Conservation (phyloP, 257 asterid genomes). For the Prunella vulgaris region DNA sequence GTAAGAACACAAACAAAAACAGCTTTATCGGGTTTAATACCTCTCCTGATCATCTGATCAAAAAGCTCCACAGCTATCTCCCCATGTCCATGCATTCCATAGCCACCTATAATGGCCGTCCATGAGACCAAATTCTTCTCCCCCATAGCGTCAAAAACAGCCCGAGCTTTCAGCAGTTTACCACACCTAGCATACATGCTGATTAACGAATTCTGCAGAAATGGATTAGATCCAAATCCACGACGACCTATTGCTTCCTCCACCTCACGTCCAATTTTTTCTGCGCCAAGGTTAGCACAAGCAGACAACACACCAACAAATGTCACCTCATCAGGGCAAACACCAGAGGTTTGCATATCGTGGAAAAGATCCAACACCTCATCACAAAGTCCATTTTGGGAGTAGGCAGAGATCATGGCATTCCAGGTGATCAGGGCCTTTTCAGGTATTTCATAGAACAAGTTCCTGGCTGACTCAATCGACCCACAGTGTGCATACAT, state of each 20-base stretch:
- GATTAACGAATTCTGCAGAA: constrained; percentile 66
- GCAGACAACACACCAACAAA: constrained; percentile 75
- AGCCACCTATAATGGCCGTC: constrained; percentile 87
- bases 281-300: constrained; percentile 83
- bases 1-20: constrained; percentile 65
- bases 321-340: constrained; percentile 72
- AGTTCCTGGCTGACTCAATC: constrained; percentile 43
- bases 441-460: constrained; percentile 48
- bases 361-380: constrained; percentile 64
- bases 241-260: constrained; percentile 42
- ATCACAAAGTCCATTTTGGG: constrained; percentile 70
- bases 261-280: constrained; percentile 54
- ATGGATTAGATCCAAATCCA: constrained; percentile 46
- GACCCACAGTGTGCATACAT: constrained; percentile 76
- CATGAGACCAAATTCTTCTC: constrained; percentile 77
- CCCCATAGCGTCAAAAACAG: constrained; percentile 52
- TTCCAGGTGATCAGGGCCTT: constrained; percentile 87
- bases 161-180: constrained; percentile 56
- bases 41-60: constrained; percentile 56
- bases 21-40: constrained; percentile 60
- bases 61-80: constrained; percentile 61
- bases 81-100: constrained; percentile 87
- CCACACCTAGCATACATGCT: constrained; percentile 94
- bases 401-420: constrained; percentile 86
- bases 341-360: constrained; percentile 48